These are phyloP conservation scores for Pyropia haitanensis DNA, from an alignment of 23 red algal species.

Conservation along the genomic window DNA sequence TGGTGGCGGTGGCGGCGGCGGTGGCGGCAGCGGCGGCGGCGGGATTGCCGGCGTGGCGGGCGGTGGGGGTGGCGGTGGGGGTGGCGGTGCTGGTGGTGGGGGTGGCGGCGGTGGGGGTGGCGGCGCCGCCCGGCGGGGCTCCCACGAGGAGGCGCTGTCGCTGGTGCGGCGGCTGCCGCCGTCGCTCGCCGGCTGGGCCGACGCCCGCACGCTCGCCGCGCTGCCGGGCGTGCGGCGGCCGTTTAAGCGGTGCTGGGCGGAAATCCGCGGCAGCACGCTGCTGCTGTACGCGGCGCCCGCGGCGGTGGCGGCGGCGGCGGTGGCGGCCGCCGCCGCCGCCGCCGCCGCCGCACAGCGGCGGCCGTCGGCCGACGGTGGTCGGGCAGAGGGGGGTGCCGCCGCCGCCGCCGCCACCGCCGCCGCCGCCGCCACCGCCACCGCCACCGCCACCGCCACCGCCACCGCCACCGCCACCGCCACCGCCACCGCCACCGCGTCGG, in stretches of 20 bases:
- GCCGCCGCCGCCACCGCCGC: conserved; percentile 26
- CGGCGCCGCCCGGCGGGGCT: conserved; percentile 23
- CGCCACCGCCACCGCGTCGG: no score
- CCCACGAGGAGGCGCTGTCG: conserved; percentile 54
- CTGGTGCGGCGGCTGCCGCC: conserved; percentile 53
- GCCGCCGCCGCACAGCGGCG: no score
- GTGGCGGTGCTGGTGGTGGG: no score
- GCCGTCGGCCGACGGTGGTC: no score
- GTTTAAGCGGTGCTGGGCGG: conserved; percentile 54
- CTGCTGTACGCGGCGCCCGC: conserved; percentile 45
- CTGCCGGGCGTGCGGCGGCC: conserved; percentile 35
- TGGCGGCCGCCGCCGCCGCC: conserved; percentile 34
- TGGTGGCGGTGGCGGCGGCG: no score
- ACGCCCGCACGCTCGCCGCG: conserved; percentile 30
- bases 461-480: conserved; percentile 5
- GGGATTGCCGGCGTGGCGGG: no score
- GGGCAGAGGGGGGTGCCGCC: no score
- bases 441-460: conserved; percentile 31
- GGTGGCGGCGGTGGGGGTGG: neutral
- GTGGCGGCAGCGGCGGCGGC: no score
- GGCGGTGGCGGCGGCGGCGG: conserved; percentile 30
- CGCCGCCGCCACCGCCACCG: conserved; percentile 24
- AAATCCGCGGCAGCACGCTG: conserved; percentile 42
- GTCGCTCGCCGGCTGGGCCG: conserved; percentile 36
- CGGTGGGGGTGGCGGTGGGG: no score